Conservation (phyloP, 2,329 filamentous ascomycete species). For the Capronia coronata region DNA sequence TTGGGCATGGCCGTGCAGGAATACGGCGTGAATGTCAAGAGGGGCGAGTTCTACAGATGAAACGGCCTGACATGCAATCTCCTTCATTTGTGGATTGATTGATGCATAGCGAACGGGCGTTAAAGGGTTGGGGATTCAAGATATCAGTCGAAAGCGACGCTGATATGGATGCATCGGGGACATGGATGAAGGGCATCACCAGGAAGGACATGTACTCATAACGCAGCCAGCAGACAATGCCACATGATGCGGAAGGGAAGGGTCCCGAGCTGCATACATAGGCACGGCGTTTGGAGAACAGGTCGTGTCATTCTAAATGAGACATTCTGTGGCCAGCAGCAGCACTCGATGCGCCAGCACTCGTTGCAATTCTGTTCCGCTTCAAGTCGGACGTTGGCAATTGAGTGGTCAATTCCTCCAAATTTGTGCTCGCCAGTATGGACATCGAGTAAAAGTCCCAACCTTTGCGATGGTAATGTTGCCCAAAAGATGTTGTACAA, state of each 20-base stretch:
- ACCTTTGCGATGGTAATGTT: too few relatives aligned
- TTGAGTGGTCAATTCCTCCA: too few relatives aligned
- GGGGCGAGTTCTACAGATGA: constrained; percentile 92
- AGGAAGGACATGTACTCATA: neutral
- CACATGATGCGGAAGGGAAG: neutral
- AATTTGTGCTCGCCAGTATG: too few relatives aligned
- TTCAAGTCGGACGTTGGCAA: too few relatives aligned
- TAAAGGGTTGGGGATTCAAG: neutral
- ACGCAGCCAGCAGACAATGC: neutral
- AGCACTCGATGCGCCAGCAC: neutral
- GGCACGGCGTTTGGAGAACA: neutral
- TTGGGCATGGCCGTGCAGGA: constrained; percentile 95
- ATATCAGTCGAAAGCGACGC: neutral
- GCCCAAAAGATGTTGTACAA: neutral
- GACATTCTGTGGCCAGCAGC: neutral
- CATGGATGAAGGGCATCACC: neutral
- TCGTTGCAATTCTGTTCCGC: too few relatives aligned
- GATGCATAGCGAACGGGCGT: constrained; percentile 12
- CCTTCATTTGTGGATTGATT: neutral
- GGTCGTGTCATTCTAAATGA: neutral
- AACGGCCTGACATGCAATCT: neutral
- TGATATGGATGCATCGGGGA: neutral
- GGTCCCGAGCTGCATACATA: too few relatives aligned
- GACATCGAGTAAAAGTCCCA: too few relatives aligned
- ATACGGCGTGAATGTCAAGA: constrained; percentile 95